Evolutionary conservation across 176 grass and related monocot genomes (phyloP), one percentile per base, ranked within the genome.

Genomic region (Guadua angustifolia): DNA sequence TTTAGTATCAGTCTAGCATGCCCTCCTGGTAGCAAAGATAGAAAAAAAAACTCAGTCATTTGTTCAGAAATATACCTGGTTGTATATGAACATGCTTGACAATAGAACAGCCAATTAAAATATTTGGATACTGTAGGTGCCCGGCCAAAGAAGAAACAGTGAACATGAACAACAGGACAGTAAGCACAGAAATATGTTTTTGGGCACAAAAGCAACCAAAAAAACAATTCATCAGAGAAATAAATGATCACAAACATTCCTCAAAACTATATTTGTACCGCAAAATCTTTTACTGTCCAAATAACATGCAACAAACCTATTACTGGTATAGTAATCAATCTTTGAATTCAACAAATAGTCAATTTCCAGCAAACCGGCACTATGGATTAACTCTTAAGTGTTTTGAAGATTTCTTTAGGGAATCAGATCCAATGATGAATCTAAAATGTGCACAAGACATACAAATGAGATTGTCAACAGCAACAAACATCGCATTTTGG

Each of bases 71-170:
- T 78, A 36, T 93, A 99, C 96, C 96, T 95, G 93, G 65, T 99
- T 99, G 91, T 95, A 99, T 73, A 99, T 89, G 81, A 99, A 99
- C 96, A 99, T 94, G 86, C 96, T 99, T 72, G 96, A 99, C 43
- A 99, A 87, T 22, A 95, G 39, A 85, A 99, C 96, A 40, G 96
- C 96, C 78, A 99, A 85, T 21, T 91, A 99, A 91, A 99, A 99
- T 88, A 99, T 94, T 83, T 99, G 93, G 33, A 94, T 95, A 89
- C 93, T 94, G 73, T 99, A 99, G n/a, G 91, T 90, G 35, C 96
- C 96, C 96, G 95, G 91, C 79, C 25, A 81, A 84, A 79, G 61
- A 61, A 17, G 21, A 80, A 83, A 85, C 1, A 74, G 16, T 44
- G 25, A 36, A 25, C 51, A 58, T 76, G 11, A 88, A 76, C 3